Percentiles rank a stretch among this genome's conserved stretches.
Evolutionary conservation across 306 rosid species (phyloP).

Genomic region (Prunus salicina): DNA sequence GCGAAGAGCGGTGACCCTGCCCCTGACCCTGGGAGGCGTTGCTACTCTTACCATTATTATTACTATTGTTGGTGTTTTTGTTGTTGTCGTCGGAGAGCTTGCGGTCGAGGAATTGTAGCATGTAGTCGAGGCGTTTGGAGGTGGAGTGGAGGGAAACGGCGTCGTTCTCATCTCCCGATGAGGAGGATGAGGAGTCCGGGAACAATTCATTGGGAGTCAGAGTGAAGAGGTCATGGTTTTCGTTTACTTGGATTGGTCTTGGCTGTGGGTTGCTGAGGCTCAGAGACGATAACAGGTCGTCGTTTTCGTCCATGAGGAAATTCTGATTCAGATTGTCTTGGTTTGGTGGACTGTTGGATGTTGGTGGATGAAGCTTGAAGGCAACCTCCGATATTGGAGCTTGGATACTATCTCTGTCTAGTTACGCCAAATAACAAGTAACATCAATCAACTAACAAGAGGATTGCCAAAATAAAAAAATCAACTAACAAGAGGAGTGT

Average conservation of each 20-base stretch:
- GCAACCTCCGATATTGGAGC: neutral
- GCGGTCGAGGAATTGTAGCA: conserved; percentile 92
- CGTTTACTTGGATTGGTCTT: neutral
- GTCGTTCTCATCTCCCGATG: conserved; percentile 46
- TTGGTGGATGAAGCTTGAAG: neutral
- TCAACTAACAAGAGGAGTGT: neutral
- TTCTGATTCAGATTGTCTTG: neutral
- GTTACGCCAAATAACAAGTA: neutral
- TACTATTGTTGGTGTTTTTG: neutral
- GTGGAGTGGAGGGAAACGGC: conserved; percentile 63
- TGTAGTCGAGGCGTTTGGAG: conserved; percentile 68
- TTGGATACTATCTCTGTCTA: neutral
- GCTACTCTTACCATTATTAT: conserved; percentile 1
- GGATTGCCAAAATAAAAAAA: no score
- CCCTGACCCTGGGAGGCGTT: neutral
- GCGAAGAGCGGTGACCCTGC: conserved; percentile 8
- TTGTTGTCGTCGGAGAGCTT: conserved; percentile 42
- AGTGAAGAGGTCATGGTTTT: neutral
- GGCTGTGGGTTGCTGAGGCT: neutral
- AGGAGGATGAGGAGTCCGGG: conserved; percentile 24
- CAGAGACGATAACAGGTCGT: neutral
- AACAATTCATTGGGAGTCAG: neutral
- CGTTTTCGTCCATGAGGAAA: conserved; percentile 12
- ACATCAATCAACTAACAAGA: neutral
- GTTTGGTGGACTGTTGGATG: neutral